Conservation (phyloP, 2,329 filamentous ascomycete genomes). For the Emergomyces orientalis region DNA sequence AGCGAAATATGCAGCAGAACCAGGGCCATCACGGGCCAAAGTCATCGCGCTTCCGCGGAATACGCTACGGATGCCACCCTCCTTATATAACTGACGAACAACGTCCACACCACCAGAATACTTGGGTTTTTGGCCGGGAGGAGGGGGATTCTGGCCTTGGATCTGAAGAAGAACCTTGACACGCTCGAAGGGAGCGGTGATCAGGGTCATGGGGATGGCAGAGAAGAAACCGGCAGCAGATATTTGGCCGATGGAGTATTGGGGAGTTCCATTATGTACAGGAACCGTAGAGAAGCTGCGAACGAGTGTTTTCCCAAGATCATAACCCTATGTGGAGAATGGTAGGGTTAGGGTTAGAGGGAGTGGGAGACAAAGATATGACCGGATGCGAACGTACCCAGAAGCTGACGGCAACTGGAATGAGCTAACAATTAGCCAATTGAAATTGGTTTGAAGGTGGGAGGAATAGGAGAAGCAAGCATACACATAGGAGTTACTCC, state of each 20-base stretch:
- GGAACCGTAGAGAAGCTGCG: slow-evolving; percentile 53
- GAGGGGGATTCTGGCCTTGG: slow-evolving; percentile 78
- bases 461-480: slow-evolving; percentile 27
- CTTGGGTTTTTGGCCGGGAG: slow-evolving; percentile 82
- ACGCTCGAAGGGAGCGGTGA: slow-evolving; percentile 98
- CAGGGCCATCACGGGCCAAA: slow-evolving; percentile 84
- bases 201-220: slow-evolving; percentile 91
- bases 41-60: slow-evolving; percentile 89
- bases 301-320: slow-evolving; percentile 86
- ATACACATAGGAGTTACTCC: slow-evolving; percentile 98
- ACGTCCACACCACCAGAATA: slow-evolving; percentile 85
- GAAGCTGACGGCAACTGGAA: slow-evolving; percentile 55
- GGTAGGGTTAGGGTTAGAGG: slow-evolving; percentile 3
- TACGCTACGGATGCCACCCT: slow-evolving; percentile 82
- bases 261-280: slow-evolving; percentile 51
- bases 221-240: slow-evolving; percentile 94
- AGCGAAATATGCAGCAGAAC: slow-evolving; percentile 90
- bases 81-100: slow-evolving; percentile 82
- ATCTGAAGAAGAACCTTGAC: slow-evolving; percentile 98
- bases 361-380: not conserved
- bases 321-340: slow-evolving; percentile 71
- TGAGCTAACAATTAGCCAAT: slow-evolving; percentile 7
- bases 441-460: not conserved
- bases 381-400: slow-evolving; percentile 40
- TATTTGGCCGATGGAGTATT: slow-evolving; percentile 76